A percentile compares a stretch with the other conserved stretches of the same genome.
Evolutionary conservation across 179 eudicot species (phyloP).

Genomic region (Gypsophila paniculata): DNA sequence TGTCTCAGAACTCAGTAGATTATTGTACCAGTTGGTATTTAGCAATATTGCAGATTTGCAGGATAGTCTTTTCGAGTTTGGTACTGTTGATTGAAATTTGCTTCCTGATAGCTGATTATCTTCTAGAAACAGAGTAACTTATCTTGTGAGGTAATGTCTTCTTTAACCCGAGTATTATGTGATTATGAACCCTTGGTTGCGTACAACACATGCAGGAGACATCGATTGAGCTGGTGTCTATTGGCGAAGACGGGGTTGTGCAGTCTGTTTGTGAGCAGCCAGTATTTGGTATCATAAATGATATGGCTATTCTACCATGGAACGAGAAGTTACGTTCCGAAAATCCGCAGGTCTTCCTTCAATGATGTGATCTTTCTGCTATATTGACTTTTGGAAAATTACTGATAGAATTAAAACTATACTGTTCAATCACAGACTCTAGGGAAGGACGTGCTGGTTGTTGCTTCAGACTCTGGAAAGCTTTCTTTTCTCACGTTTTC

Average conservation of each 20-base stretch:
- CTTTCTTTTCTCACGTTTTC: constrained; percentile 81
- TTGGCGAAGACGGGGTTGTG: constrained; percentile 74
- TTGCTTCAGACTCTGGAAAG: constrained; percentile 90
- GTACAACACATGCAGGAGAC: constrained; percentile 61
- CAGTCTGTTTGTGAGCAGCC: constrained; percentile 95
- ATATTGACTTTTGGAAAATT: not conserved
- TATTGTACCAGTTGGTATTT: not conserved
- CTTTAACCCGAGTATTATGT: not conserved
- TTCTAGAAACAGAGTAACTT: not conserved
- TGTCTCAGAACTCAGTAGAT: not conserved
- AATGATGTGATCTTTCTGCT: constrained; percentile 13
- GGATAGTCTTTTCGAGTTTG: not conserved
- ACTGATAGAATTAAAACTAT: not conserved
- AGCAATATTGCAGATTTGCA: not conserved
- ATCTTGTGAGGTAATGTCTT: not conserved
- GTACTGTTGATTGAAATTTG: not conserved
- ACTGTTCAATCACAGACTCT: constrained; percentile 38
- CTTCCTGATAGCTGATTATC: not conserved
- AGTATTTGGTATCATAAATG: constrained; percentile 86
- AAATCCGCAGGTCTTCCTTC: constrained; percentile 51
- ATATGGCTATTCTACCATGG: constrained; percentile 80
- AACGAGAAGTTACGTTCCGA: constrained; percentile 40
- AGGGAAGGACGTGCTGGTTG: constrained; percentile 71
- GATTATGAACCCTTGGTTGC: constrained; percentile 11
- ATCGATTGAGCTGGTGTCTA: constrained; percentile 74